Conservation (phyloP, 2,329 filamentous ascomycete genomes). For the Botrytis fabae region DNA sequence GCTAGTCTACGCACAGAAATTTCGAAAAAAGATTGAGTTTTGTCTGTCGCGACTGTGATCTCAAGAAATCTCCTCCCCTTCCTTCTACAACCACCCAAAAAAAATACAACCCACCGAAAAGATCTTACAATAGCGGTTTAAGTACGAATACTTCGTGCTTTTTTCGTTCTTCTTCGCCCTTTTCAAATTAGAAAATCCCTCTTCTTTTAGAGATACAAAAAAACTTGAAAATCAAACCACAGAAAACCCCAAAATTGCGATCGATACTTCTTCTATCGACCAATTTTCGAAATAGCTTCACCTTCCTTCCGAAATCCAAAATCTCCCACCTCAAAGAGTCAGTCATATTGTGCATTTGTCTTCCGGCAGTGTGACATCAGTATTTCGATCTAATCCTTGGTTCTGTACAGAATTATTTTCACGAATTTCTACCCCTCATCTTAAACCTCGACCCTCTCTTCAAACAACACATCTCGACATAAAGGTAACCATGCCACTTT, state of each 20-base stretch:
- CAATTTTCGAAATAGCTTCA: conserved; percentile 20
- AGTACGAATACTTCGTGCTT: conserved; percentile 41
- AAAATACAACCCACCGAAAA: conserved; percentile 27
- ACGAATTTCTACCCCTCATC: conserved; percentile 24
- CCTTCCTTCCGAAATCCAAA: conserved; percentile 25
- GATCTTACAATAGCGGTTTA: conserved; percentile 36
- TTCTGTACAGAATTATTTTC: conserved; percentile 32
- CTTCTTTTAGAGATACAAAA: conserved; percentile 41
- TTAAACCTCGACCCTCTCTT: conserved; percentile 12
- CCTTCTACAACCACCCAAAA: conserved; percentile 27
- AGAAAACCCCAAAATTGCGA: conserved; percentile 38
- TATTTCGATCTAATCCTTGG: conserved; percentile 5
- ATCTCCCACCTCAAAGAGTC: background rate
- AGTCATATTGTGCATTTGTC: conserved; percentile 7
- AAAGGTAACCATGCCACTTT: conserved; percentile 30
- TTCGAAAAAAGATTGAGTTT: conserved; percentile 24
- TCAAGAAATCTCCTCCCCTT: conserved; percentile 25
- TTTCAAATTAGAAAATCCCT: conserved; percentile 40
- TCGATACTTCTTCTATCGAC: conserved; percentile 27
- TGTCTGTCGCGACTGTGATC: conserved; percentile 27
- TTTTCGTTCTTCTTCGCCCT: conserved; percentile 42
- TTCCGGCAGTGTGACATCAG: conserved; percentile 26
- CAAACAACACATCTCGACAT: conserved; percentile 31
- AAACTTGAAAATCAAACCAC: conserved; percentile 43
- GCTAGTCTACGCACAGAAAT: conserved; percentile 24